phyloP scores from a whole-genome alignment of 192 early-diverging fungal genomes.

The Paraglomus occultum region DNA sequence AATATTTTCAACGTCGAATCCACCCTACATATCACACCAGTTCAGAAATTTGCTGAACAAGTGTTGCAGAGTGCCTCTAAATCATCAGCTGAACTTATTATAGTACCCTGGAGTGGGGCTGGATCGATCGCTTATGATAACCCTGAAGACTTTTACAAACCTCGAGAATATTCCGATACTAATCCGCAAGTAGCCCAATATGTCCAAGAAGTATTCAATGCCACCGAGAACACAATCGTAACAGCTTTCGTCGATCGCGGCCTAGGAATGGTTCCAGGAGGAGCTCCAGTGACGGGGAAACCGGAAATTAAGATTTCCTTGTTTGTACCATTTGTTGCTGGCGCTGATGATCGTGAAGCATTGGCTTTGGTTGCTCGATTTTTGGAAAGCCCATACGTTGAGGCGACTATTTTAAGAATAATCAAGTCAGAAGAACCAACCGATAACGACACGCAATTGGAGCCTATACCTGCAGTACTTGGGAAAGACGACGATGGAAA shows the following conservation, averaged over 20 bases:
- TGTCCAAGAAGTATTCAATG: conserved; percentile 45
- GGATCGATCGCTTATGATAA: conserved; percentile 20
- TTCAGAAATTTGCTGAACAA: conserved; percentile 67
- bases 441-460: neutral
- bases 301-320: conserved; percentile 34
- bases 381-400: conserved; percentile 41
- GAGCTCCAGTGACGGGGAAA: conserved; percentile 33
- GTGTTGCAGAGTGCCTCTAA: conserved; percentile 57
- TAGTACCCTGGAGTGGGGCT: conserved; percentile 29
- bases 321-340: conserved; percentile 74
- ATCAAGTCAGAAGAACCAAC: conserved; percentile 29
- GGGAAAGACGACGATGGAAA: neutral
- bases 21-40: conserved; percentile 56
- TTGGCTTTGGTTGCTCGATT: conserved; percentile 51
- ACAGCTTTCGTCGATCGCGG: conserved; percentile 78
- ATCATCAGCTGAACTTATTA: conserved; percentile 60
- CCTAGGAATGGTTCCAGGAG: conserved; percentile 45
- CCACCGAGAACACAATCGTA: conserved; percentile 32
- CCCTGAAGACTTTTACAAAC: neutral
- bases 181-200: conserved; percentile 48
- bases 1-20: conserved; percentile 64
- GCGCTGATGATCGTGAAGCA: conserved; percentile 69
- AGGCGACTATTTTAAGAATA: conserved; percentile 47
- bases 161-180: conserved; percentile 27
- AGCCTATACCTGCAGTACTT: neutral